Base-by-base conservation (phyloP, 2,329 filamentous ascomycete species). In the Fusarium cicatricum region DNA sequence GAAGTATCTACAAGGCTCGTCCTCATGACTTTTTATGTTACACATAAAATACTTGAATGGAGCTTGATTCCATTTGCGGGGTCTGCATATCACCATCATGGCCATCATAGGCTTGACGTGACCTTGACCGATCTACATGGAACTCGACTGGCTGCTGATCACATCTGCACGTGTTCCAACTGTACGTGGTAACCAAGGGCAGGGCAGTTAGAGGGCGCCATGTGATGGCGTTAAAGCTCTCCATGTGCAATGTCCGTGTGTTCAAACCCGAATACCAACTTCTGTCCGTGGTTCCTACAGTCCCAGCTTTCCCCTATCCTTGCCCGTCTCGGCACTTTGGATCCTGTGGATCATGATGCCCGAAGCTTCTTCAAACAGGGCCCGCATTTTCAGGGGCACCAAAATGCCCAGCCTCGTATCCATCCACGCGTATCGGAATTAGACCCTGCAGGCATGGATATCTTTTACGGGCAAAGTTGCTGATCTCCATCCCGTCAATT, bases 371-470 rank as follows among this genome's bases (percentile, higher is more conserved):
- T 26, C 23, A 8, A 8, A 10, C 23, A 8, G 23, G 52, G 37
- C 43, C 50, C 59, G 47, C 45, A 37, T 33, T 63, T 62, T 38
- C 60, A 60, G 60, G 60, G 59, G 60, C 29, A 43, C 36, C 37
- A 40, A 17, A 36, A 44, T 19, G 41, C 58, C 44, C 43, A 41
- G 62, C 38, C 56, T 60, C 60, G 55, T 62, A 39, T 38, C 33
- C 23, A 26, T 26, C 23, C 9, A 26, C 23, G 23, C 15, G 33
- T 14, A 63, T 63, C 23, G 34, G 55, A 55, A 32, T 42, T 26
- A 63, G 51, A 48, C 50, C 56, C 50, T 63, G 59, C 59, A 60
- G n/a, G n/a, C n/a, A n/a, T n/a, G n/a, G n/a, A n/a, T n/a, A n/a
- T 63, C 21, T 21, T 21, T 50, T 36, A 50, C 31, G 41, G 44